Percentiles rank a stretch among this genome's conserved stretches.
These are phyloP conservation scores for Penicillium ucsense DNA, from an alignment of 495 filamentous ascomycete species.

Conservation along the genomic window DNA sequence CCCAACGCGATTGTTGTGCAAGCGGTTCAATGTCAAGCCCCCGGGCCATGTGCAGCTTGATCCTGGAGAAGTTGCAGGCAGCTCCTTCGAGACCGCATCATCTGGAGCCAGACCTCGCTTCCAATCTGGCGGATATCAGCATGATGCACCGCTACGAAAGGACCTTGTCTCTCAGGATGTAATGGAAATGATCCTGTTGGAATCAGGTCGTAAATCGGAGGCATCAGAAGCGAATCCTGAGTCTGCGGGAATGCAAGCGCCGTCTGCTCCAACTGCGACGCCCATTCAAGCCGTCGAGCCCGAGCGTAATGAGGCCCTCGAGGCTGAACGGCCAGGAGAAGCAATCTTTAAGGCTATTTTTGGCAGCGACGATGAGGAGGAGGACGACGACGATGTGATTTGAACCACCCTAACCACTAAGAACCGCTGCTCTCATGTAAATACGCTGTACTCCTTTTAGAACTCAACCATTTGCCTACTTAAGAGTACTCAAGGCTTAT, in stretches of 20 bases:
- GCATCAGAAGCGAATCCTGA: slow-evolving; percentile 7
- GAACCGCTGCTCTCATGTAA: no score
- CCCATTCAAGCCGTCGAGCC: slow-evolving; percentile 46
- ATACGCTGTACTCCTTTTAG: no score
- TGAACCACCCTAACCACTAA: no score
- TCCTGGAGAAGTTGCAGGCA: slow-evolving; percentile 26
- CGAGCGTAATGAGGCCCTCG: slow-evolving; percentile 77
- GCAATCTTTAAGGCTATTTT: slow-evolving; percentile 94
- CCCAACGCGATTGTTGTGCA: slow-evolving; percentile 79
- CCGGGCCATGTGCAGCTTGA: slow-evolving; percentile 62
- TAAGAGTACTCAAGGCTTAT: no score
- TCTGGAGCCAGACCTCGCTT: slow-evolving; percentile 17
- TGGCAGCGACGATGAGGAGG: slow-evolving; percentile 72
- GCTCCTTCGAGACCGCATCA: slow-evolving; percentile 5
- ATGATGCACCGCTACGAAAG: slow-evolving; percentile 20
- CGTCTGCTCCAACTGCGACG: neutral
- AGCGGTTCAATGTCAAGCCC: slow-evolving; percentile 78
- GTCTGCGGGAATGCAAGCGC: slow-evolving; percentile 2
- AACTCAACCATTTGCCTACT: no score
- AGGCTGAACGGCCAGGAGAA: slow-evolving; percentile 70
- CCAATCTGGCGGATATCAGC: slow-evolving; percentile 28
- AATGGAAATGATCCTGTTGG: slow-evolving; percentile 29
- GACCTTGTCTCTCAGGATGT: slow-evolving; percentile 33
- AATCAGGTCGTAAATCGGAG: slow-evolving; percentile 15
- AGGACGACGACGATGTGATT: neutral